A percentile compares a stretch with the other conserved stretches of the same genome.
Evolutionary conservation across 2,329 filamentous ascomycete species (phyloP).

Genomic region (Xylaria multiplex): DNA sequence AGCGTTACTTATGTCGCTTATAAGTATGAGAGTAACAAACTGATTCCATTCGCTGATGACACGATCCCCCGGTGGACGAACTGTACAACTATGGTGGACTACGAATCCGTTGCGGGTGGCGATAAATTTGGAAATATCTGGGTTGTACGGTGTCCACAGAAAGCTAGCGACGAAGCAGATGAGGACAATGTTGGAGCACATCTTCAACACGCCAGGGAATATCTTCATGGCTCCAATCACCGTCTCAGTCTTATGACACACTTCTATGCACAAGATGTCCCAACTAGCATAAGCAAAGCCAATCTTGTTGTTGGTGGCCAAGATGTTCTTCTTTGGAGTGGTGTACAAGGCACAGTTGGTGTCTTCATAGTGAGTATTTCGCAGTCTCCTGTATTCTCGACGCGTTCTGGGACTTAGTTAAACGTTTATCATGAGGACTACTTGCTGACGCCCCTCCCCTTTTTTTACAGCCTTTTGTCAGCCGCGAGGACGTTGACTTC

Average conservation of each 20-base stretch:
- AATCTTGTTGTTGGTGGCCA: slow-evolving; percentile 90
- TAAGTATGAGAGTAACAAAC: slow-evolving; percentile 88
- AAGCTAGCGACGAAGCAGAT: slow-evolving; percentile 88
- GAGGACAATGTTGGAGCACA: slow-evolving; percentile 91
- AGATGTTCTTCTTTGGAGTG: slow-evolving; percentile 91
- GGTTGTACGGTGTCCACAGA: slow-evolving; percentile 86
- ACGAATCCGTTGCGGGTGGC: slow-evolving; percentile 92
- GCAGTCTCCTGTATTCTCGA: not conserved
- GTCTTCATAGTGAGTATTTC: slow-evolving; percentile 70
- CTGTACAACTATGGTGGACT: slow-evolving; percentile 93
- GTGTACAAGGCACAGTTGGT: slow-evolving; percentile 92
- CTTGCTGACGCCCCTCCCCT: slow-evolving; percentile 6
- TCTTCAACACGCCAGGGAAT: slow-evolving; percentile 88
- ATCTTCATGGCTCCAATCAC: slow-evolving; percentile 89
- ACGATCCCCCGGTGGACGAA: slow-evolving; percentile 90
- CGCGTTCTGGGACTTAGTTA: no score
- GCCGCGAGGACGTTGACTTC: slow-evolving; percentile 94
- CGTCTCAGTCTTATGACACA: slow-evolving; percentile 87
- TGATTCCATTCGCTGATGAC: slow-evolving; percentile 95
- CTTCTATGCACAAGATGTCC: slow-evolving; percentile 91
- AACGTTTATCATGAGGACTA: not conserved
- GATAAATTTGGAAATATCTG: slow-evolving; percentile 99
- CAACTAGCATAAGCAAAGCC: slow-evolving; percentile 88
- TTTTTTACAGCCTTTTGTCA: slow-evolving; percentile 74
- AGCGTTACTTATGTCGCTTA: slow-evolving; percentile 93